A percentile compares a stretch with the other conserved stretches of the same genome.
phyloP scores from a whole-genome alignment of 2,329 filamentous ascomycete genomes.

The Aspergillus cejpii region DNA sequence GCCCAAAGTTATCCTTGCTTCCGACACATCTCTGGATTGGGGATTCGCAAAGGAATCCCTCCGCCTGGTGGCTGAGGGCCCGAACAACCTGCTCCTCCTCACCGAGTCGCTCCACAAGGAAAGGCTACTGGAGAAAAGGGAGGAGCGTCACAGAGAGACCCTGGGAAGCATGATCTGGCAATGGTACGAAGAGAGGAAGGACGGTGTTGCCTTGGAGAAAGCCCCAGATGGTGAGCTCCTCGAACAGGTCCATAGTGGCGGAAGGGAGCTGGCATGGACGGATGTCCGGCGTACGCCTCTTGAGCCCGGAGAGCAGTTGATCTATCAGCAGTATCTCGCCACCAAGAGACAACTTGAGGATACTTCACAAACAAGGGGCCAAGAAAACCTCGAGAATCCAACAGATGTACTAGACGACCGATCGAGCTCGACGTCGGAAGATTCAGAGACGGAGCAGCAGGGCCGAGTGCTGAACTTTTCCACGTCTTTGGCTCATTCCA shows the following conservation, averaged over 20 bases:
- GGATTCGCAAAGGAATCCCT: constrained; percentile 83
- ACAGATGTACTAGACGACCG: constrained; percentile 67
- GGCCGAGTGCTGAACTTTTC: constrained; percentile 87
- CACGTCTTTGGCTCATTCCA: constrained; percentile 73
- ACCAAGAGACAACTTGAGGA: constrained; percentile 82
- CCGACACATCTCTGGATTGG: constrained; percentile 86
- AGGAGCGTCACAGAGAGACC: constrained; percentile 44
- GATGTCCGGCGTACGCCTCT: constrained; percentile 60
- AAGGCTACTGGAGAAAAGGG: constrained; percentile 17
- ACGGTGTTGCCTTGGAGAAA: constrained; percentile 57
- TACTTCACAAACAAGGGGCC: constrained; percentile 64
- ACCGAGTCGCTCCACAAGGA: constrained; percentile 58
- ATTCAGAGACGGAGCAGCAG: constrained; percentile 83
- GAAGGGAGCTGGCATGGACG: constrained; percentile 54
- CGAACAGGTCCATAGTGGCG: constrained; percentile 61
- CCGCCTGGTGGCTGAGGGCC: constrained; percentile 64
- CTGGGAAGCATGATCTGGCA: constrained; percentile 73
- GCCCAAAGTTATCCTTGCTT: constrained; percentile 76
- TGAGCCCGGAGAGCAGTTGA: constrained; percentile 65
- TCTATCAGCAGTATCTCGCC: constrained; percentile 89
- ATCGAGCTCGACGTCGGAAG: constrained; percentile 80
- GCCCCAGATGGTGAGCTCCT: constrained; percentile 51
- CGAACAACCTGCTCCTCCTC: constrained; percentile 76
- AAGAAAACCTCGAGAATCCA: constrained; percentile 64
- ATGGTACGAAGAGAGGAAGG: constrained; percentile 64